These are phyloP conservation scores for Mrakia frigida DNA, from an alignment of 768 basidiomycete species.

Conservation along the genomic window DNA sequence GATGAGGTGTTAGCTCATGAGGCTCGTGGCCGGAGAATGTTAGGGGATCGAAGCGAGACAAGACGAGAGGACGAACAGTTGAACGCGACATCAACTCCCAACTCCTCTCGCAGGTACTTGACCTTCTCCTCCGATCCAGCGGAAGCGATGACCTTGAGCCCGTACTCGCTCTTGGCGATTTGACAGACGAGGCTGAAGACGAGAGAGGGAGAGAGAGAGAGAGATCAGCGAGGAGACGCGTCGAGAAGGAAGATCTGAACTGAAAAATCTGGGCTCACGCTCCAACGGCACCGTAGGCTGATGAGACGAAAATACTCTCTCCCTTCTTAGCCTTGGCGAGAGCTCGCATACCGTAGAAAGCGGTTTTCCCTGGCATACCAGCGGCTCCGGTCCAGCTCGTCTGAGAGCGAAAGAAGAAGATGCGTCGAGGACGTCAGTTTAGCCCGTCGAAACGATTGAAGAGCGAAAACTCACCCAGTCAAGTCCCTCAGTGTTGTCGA, in stretches of 20 bases:
- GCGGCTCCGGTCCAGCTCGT: slow-evolving; percentile 45
- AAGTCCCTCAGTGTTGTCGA: slow-evolving; percentile 50
- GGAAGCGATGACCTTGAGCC: slow-evolving; percentile 62
- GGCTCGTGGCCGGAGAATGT: too few relatives aligned
- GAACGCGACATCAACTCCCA: slow-evolving; percentile 36
- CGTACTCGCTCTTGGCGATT: slow-evolving; percentile 47
- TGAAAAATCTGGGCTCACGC: too few relatives aligned
- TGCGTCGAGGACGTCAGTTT: neutral
- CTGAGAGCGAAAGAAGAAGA: neutral
- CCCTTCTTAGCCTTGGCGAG: slow-evolving; percentile 49
- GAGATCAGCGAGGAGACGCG: too few relatives aligned
- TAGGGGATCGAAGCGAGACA: too few relatives aligned
- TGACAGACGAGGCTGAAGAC: slow-evolving; percentile 49
- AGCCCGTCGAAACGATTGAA: neutral
- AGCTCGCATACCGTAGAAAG: slow-evolving; percentile 28
- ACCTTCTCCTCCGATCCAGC: slow-evolving; percentile 73
- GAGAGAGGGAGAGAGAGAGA: too few relatives aligned
- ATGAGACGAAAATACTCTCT: slow-evolving; percentile 52
- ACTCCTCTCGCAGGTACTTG: slow-evolving; percentile 33
- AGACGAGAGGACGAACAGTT: slow-evolving; percentile 30
- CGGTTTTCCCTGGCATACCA: slow-evolving; percentile 48
- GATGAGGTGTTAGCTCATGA: too few relatives aligned
- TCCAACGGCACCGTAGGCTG: slow-evolving; percentile 38
- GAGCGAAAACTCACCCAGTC: slow-evolving; percentile 46
- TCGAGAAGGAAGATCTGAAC: too few relatives aligned